A percentile compares a stretch with the other conserved stretches of the same genome.
phyloP scores from a whole-genome alignment of 306 rosid genomes.

The Elaeagnus macrophylla region DNA sequence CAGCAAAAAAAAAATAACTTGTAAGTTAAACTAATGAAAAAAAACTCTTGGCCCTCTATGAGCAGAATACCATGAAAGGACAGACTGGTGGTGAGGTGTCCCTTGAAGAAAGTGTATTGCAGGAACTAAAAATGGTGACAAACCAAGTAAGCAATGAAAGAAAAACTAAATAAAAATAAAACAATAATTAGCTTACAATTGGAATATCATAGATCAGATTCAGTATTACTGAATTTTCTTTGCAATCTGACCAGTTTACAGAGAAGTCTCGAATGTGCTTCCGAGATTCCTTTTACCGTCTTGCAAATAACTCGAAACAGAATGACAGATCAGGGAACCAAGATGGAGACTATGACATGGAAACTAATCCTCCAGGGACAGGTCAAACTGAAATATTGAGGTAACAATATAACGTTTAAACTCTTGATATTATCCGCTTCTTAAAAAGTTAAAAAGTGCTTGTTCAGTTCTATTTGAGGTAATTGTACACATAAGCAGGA shows the following conservation, averaged over 20 bases:
- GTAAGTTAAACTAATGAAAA: not conserved
- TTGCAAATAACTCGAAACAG: slow-evolving; percentile 48
- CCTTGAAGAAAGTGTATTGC: slow-evolving; percentile 45
- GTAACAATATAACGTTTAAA: slow-evolving; percentile 18
- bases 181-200: not conserved
- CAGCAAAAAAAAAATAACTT: too few species aligned
- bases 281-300: slow-evolving; percentile 76
- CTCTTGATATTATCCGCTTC: too few species aligned
- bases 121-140: slow-evolving; percentile 49
- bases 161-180: not conserved
- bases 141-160: slow-evolving; percentile 30
- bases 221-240: slow-evolving; percentile 15
- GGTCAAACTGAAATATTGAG: slow-evolving; percentile 28
- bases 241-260: slow-evolving; percentile 29
- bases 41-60: slow-evolving; percentile 23
- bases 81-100: slow-evolving; percentile 26
- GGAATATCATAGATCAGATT: not conserved
- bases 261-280: slow-evolving; percentile 54
- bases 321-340: slow-evolving; percentile 13
- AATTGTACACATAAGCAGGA: too few species aligned
- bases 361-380: slow-evolving; percentile 13
- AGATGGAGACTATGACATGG: slow-evolving; percentile 24
- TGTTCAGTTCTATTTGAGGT: too few species aligned
- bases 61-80: slow-evolving; percentile 22
- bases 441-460: too few species aligned